phyloP scores from a whole-genome alignment of 768 basidiomycete genomes.

The Podaxis sp. region DNA sequence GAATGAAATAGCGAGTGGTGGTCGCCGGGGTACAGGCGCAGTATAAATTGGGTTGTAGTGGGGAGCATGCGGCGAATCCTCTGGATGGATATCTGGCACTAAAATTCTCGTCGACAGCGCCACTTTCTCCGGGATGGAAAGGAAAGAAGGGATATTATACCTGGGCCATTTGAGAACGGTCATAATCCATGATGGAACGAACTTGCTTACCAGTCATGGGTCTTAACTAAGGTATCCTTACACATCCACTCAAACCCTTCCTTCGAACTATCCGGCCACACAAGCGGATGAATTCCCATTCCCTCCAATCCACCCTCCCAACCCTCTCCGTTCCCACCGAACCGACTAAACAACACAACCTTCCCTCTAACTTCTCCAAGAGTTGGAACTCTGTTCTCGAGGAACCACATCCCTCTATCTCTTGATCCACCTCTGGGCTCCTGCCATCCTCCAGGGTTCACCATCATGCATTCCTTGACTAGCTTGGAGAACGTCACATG shows the following conservation, averaged over 20 bases:
- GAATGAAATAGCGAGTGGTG: constrained; percentile 71
- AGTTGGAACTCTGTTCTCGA: constrained; percentile 76
- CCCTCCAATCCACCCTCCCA: constrained; percentile 73
- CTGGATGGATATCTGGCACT: constrained; percentile 30
- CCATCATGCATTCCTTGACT: constrained; percentile 63
- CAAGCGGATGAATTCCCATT: constrained; percentile 83
- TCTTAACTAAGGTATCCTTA: constrained; percentile 65
- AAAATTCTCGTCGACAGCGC: constrained; percentile 55
- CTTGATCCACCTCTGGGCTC: constrained; percentile 4
- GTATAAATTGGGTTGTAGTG: constrained; percentile 24
- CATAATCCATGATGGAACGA: constrained; percentile 14
- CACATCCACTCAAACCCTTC: constrained; percentile 80
- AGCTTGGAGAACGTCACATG: constrained; percentile 56
- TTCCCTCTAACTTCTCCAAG: constrained; percentile 87
- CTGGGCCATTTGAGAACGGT: constrained; percentile 33
- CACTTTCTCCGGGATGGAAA: constrained; percentile 84
- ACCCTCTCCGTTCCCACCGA: constrained; percentile 64
- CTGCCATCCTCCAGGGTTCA: constrained; percentile 48
- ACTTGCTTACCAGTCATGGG: constrained; percentile 78
- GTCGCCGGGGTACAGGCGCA: constrained; percentile 18
- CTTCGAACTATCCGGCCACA: constrained; percentile 80
- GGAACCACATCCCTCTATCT: constrained; percentile 66
- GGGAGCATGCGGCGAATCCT: constrained; percentile 19
- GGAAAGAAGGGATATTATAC: constrained; percentile 80
- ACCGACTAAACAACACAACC: constrained; percentile 83